Conservation (phyloP, 768 basidiomycete genomes). For the Rhizopogon rudus region DNA sequence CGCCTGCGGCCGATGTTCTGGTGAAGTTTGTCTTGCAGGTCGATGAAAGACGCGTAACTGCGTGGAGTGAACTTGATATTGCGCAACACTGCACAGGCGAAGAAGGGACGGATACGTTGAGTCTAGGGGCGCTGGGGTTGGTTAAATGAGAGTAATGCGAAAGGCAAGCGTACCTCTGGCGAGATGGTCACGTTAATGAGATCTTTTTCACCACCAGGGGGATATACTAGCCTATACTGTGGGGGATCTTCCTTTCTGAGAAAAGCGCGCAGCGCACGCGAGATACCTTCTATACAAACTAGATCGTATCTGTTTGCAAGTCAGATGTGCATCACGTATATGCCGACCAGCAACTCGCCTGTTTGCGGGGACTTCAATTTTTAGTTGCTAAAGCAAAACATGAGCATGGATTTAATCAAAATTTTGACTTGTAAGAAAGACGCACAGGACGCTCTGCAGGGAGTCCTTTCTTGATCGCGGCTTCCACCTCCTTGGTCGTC, state of each 20-base stretch:
- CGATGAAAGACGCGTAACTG: slow-evolving; percentile 96
- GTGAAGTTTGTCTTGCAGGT: slow-evolving; percentile 98
- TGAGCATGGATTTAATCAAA: slow-evolving; percentile 2
- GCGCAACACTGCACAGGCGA: slow-evolving; percentile 87
- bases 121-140: slow-evolving; percentile 41
- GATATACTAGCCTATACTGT: slow-evolving; percentile 68
- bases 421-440: background rate
- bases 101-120: slow-evolving; percentile 79
- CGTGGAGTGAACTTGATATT: slow-evolving; percentile 83
- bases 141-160: background rate
- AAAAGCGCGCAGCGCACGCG: slow-evolving; percentile 82
- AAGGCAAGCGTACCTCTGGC: slow-evolving; percentile 54
- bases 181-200: slow-evolving; percentile 65
- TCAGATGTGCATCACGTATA: slow-evolving; percentile 1
- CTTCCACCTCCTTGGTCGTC: slow-evolving; percentile 89
- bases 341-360: slow-evolving; percentile 41
- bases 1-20: slow-evolving; percentile 90
- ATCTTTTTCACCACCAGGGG: slow-evolving; percentile 58
- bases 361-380: slow-evolving; percentile 99
- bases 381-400: slow-evolving; percentile 67
- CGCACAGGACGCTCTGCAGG: slow-evolving; percentile 79
- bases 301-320: slow-evolving; percentile 77
- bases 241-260: slow-evolving; percentile 65
- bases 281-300: slow-evolving; percentile 94
- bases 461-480: slow-evolving; percentile 74